A percentile compares a stretch with the other conserved stretches of the same genome.
Conservation (phyloP, 1,139 yeast species). For the Lodderomyces metapsilosis region DNA sequence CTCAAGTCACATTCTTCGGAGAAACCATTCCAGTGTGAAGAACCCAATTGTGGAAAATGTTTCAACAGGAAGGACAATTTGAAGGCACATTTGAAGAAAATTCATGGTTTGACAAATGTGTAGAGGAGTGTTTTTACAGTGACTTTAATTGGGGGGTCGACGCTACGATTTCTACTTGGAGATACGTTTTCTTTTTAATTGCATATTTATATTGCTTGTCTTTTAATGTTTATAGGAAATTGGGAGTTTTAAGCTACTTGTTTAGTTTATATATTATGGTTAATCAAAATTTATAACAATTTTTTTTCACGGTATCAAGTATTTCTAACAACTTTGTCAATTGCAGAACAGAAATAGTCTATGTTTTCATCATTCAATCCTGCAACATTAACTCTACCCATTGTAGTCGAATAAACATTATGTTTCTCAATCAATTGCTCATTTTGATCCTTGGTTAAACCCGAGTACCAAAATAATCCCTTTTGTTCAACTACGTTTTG, state of each 20-base stretch:
- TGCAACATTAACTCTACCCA: conserved; percentile 46
- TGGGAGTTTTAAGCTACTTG: too few species aligned
- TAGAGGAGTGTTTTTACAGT: not conserved
- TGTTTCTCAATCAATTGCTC: conserved; percentile 28
- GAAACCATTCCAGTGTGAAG: conserved; percentile 77
- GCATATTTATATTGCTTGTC: too few species aligned
- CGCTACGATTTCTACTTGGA: too few species aligned
- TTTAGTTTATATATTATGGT: not conserved
- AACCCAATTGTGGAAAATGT: conserved; percentile 70
- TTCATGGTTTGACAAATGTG: conserved; percentile 33
- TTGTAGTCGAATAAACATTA: conserved; percentile 36
- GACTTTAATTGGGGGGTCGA: too few species aligned
- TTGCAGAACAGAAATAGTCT: conserved; percentile 33
- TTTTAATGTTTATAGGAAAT: not conserved
- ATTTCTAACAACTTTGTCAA: conserved; percentile 39
- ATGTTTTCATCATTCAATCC: conserved; percentile 39
- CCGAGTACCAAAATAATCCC: conserved; percentile 47
- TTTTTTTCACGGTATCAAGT: too few species aligned
- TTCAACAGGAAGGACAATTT: conserved; percentile 71
- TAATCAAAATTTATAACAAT: not conserved
- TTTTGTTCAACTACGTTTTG: conserved; percentile 32
- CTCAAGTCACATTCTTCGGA: conserved; percentile 85
- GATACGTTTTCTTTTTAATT: too few species aligned
- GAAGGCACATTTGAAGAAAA: conserved; percentile 67
- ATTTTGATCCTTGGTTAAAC: conserved; percentile 34